Evolutionary conservation across 768 basidiomycete genomes (phyloP).

Genomic region (Lactarius akahatsu): DNA sequence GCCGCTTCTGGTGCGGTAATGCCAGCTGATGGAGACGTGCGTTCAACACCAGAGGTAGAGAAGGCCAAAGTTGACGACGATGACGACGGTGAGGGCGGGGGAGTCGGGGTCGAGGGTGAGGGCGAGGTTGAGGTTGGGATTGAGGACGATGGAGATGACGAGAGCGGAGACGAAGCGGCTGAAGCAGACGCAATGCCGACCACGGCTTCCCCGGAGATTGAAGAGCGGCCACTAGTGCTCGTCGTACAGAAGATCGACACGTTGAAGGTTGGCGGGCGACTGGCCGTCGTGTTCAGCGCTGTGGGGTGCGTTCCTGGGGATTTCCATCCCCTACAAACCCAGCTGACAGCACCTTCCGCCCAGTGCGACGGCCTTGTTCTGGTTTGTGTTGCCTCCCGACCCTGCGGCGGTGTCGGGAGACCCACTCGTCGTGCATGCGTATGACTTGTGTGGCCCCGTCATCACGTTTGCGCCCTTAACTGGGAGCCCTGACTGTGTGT

Average conservation of each 20-base stretch:
- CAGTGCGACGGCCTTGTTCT: conserved; percentile 72
- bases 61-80: background rate
- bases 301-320: conserved; percentile 56
- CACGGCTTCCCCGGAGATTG: background rate
- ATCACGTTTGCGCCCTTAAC: conserved; percentile 51
- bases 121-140: conserved; percentile 27
- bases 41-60: background rate
- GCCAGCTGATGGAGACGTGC: background rate
- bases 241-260: conserved; percentile 33
- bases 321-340: background rate
- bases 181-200: background rate
- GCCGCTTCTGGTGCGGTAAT: background rate
- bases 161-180: conserved; percentile 33
- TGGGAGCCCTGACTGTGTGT: conserved; percentile 40
- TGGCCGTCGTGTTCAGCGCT: conserved; percentile 60
- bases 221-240: conserved; percentile 14
- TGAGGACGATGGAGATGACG: conserved; percentile 35
- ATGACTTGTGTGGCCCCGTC: conserved; percentile 59
- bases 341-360: conserved; percentile 5
- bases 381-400: conserved; percentile 36
- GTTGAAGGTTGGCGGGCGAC: conserved; percentile 37
- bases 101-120: conserved; percentile 17
- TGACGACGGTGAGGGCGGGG: background rate
- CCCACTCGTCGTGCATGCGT: conserved; percentile 29
- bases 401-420: conserved; percentile 7